phyloP scores from a whole-genome alignment of 192 early-diverging fungal genomes.

The Linnemannia zychae region DNA sequence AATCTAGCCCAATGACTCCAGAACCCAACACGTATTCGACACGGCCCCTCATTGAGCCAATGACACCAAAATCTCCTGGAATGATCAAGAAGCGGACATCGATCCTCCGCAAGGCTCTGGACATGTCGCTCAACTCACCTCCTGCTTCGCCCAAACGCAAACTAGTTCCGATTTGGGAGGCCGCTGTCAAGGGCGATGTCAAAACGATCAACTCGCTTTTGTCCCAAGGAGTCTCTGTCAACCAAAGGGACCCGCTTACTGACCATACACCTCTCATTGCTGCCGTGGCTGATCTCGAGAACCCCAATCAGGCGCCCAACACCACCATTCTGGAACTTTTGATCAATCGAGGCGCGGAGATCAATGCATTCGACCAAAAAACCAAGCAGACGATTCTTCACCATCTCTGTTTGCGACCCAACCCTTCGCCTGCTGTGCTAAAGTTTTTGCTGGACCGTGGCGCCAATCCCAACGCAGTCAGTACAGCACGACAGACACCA shows the following conservation, averaged over 20 bases:
- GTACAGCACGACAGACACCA: constrained; percentile 43
- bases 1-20: constrained; percentile 18
- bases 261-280: constrained; percentile 46
- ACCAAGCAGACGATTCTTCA: constrained; percentile 50
- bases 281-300: constrained; percentile 44
- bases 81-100: constrained; percentile 36
- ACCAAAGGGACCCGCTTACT: constrained; percentile 46
- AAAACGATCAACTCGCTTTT: constrained; percentile 40
- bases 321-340: constrained; percentile 35
- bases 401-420: constrained; percentile 47
- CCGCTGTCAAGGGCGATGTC: constrained; percentile 41
- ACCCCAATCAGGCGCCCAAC: constrained; percentile 42
- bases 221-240: constrained; percentile 50
- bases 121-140: constrained; percentile 53
- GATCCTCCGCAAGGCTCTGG: constrained; percentile 43
- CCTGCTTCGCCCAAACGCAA: constrained; percentile 49
- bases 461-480: constrained; percentile 53
- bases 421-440: constrained; percentile 43
- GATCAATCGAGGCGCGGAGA: constrained; percentile 54
- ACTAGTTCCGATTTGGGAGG: constrained; percentile 50
- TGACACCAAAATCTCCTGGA: constrained; percentile 24
- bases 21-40: neutral
- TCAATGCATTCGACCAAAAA: constrained; percentile 53
- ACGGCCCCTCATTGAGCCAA: constrained; percentile 14
- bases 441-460: constrained; percentile 51